phyloP scores from a whole-genome alignment of 192 early-diverging fungal genomes.

The Kappamyces sp. region DNA sequence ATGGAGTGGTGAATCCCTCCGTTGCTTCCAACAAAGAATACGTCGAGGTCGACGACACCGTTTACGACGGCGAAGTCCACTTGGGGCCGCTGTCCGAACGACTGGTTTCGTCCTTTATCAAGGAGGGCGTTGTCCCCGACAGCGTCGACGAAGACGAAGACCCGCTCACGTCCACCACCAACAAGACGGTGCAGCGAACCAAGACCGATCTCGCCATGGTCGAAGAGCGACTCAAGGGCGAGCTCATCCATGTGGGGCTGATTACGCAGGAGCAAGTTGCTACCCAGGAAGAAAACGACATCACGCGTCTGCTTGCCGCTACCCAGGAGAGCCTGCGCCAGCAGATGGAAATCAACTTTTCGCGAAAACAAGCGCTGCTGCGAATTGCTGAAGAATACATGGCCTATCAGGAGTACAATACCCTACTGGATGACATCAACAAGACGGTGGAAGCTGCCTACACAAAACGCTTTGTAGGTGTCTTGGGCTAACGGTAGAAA shows the following conservation, averaged over 20 bases:
- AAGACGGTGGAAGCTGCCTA: conserved; percentile 85
- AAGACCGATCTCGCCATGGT: conserved; percentile 55
- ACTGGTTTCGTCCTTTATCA: conserved; percentile 44
- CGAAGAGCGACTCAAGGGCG: conserved; percentile 77
- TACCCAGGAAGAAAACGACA: conserved; percentile 42
- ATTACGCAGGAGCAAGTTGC: conserved; percentile 70
- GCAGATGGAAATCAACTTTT: conserved; percentile 59
- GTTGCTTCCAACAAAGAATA: conserved; percentile 25
- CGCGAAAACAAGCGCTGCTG: conserved; percentile 59
- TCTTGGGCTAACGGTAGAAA: conserved; percentile 11
- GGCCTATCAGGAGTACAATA: conserved; percentile 81
- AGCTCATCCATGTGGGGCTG: conserved; percentile 78
- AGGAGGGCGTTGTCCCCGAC: conserved; percentile 35
- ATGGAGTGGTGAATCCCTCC: conserved; percentile 8
- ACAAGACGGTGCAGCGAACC: conserved; percentile 9
- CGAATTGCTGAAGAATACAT: conserved; percentile 66
- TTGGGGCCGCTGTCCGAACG: conserved; percentile 76
- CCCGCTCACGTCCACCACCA: neutral
- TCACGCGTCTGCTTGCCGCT: conserved; percentile 46
- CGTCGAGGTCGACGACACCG: conserved; percentile 28
- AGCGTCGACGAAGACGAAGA: conserved; percentile 31
- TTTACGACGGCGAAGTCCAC: conserved; percentile 51
- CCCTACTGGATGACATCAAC: conserved; percentile 81
- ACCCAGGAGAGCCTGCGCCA: conserved; percentile 69
- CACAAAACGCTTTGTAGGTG: conserved; percentile 74